Base-by-base conservation (phyloP, 2,329 filamentous ascomycete genomes). In the Colletotrichum melonis region DNA sequence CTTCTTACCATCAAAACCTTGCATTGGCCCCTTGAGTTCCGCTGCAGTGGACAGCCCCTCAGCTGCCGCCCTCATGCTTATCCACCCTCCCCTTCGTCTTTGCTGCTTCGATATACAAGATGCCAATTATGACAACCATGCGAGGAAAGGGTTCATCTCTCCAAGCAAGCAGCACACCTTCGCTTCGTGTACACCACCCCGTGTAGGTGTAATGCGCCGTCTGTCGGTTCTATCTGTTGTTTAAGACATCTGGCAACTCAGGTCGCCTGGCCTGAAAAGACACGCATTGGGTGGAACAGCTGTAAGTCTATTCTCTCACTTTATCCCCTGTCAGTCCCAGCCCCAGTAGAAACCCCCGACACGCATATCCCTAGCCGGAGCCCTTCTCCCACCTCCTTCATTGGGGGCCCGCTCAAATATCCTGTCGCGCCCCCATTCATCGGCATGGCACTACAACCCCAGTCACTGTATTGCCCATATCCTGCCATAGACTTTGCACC, bases 371-470 rank as follows among this genome's bases (percentile, higher is more conserved):
- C 11, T 22, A 55, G 30, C 2, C 30, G 5, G 32, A 32, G 32
- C 46, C 46, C 4, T 54, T 22, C 49, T 28, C 22, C 11, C 46
- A 57, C 35, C 35, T 57, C 14, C 8, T 26, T 19, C 52, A 57
- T 46, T 46, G 42, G 19, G 26, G 62, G 16, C 49, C 60, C 26
- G 24, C 52, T 55, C 64, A 54, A 56, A 58, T 38, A 42, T 72
- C n/a, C 35, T 38, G 57, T 63, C 32, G 56, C 22, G 7, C 22
- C 57, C 55, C 68, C 56, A 22, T 22, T 38, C 26, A 2, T 63
- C 26, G 26, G 24, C 64, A 24, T 63, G 14, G 2, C 11, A 19
- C 22, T 32, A 8, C 14, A 35, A 8, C 7, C 42, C 46, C 32
- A 32, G 24, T 60, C n/a, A 5, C 56, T 57, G 16, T 57, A 26